A percentile compares a stretch with the other conserved stretches of the same genome.
These are phyloP conservation scores for Colletotrichum siamense DNA, from an alignment of 2,329 filamentous ascomycete species.

Conservation along the genomic window DNA sequence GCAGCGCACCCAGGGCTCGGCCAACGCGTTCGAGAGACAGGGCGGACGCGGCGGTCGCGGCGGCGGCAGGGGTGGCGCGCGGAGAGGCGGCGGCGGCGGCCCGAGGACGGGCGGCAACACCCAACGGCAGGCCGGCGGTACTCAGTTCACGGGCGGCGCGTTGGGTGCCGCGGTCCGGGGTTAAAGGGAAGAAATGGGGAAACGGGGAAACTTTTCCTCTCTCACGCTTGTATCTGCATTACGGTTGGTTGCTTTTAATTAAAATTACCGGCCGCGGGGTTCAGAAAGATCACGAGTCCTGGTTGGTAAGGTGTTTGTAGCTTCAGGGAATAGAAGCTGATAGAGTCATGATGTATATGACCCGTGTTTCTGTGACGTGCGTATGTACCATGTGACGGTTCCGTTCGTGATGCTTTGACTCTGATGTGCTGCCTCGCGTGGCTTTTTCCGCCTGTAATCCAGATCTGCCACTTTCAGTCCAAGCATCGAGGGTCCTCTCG, in stretches of 20 bases:
- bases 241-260: conserved; percentile 23
- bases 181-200: conserved; percentile 37
- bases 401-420: neutral
- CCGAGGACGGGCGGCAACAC: conserved; percentile 61
- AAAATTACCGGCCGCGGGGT: conserved; percentile 24
- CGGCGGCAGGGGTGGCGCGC: conserved; percentile 66
- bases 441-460: neutral
- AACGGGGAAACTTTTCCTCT: neutral
- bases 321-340: conserved; percentile 25
- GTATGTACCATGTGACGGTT: neutral
- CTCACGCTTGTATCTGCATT: conserved; percentile 25
- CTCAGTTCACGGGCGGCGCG: conserved; percentile 83
- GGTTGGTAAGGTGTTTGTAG: conserved; percentile 24
- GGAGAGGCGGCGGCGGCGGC: conserved; percentile 68
- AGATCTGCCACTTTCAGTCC: neutral
- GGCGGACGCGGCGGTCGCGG: conserved; percentile 76
- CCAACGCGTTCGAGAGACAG: conserved; percentile 94
- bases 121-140: conserved; percentile 73
- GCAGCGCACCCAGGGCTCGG: conserved; percentile 94
- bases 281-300: conserved; percentile 9
- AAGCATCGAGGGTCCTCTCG: neutral
- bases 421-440: neutral
- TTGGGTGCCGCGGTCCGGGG: conserved; percentile 72
- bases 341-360: conserved; percentile 13
- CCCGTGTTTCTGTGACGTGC: neutral